Evolutionary conservation across 108 stramenopile genomes (phyloP).

Genomic region (Nitzschia putrida): DNA sequence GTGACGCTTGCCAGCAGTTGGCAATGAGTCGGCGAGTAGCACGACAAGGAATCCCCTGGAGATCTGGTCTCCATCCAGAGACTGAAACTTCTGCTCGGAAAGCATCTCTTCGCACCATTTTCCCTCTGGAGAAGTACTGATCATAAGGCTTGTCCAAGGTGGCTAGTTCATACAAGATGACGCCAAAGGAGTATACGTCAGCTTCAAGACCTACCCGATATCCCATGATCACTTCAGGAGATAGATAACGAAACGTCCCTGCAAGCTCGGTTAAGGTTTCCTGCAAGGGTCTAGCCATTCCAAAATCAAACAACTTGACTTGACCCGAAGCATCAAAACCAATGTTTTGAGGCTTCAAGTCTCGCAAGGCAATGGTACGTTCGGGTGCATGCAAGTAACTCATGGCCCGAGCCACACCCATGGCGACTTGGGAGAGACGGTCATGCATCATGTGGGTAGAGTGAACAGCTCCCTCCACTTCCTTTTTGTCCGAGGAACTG

Average conservation of each 20-base stretch:
- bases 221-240: conserved; percentile 31
- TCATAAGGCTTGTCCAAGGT: conserved; percentile 48
- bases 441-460: conserved; percentile 1
- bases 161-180: conserved; percentile 57
- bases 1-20: conserved; percentile 16
- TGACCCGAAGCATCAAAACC: conserved; percentile 44
- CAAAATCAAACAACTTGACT: conserved; percentile 67
- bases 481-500: background rate
- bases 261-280: conserved; percentile 18
- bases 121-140: conserved; percentile 11
- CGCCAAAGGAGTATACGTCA: conserved; percentile 64
- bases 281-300: conserved; percentile 43
- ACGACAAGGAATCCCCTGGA: conserved; percentile 15
- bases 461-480: background rate
- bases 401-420: conserved; percentile 18
- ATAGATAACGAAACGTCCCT: conserved; percentile 56
- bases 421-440: conserved; percentile 6
- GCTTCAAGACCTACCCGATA: conserved; percentile 36
- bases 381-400: conserved; percentile 9
- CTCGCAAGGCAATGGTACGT: conserved; percentile 12
- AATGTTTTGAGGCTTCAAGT: conserved; percentile 43
- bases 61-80: conserved; percentile 19
- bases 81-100: conserved; percentile 8
- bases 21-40: conserved; percentile 18
- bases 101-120: conserved; percentile 22